Conservation (phyloP, 2,329 filamentous ascomycete species). For the Colletotrichum acutatum region DNA sequence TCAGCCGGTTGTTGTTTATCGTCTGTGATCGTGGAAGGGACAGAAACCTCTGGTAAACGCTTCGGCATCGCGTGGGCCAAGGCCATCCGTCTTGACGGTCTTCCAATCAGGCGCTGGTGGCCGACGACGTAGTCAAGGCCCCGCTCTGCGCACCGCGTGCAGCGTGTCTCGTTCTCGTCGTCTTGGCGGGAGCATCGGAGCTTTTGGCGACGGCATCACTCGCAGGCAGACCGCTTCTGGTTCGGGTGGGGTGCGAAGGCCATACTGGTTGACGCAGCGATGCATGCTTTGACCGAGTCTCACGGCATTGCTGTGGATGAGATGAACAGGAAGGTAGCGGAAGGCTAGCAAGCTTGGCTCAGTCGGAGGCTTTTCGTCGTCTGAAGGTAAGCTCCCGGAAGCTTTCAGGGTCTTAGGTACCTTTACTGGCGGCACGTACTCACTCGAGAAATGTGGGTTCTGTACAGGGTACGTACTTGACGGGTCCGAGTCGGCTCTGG, state of each 20-base stretch:
- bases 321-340: neutral
- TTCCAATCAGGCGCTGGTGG: slow-evolving; percentile 45
- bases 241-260: slow-evolving; percentile 40
- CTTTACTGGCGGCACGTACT: no score
- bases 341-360: neutral
- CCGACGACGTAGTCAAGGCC: slow-evolving; percentile 42
- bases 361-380: neutral
- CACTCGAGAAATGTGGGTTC: neutral
- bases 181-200: slow-evolving; percentile 44
- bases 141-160: slow-evolving; percentile 44
- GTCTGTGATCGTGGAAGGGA: neutral
- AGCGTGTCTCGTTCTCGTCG: slow-evolving; percentile 36
- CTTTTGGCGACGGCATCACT: slow-evolving; percentile 47
- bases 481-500: neutral
- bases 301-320: neutral
- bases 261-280: neutral
- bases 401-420: neutral
- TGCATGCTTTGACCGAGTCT: neutral
- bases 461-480: neutral
- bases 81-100: slow-evolving; percentile 38
- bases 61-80: neutral
- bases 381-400: neutral
- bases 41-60: neutral
- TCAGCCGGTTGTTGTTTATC: no score
- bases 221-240: slow-evolving; percentile 46